Conservation (phyloP, 805 yeast genomes). For the Metschnikowia sp. region DNA sequence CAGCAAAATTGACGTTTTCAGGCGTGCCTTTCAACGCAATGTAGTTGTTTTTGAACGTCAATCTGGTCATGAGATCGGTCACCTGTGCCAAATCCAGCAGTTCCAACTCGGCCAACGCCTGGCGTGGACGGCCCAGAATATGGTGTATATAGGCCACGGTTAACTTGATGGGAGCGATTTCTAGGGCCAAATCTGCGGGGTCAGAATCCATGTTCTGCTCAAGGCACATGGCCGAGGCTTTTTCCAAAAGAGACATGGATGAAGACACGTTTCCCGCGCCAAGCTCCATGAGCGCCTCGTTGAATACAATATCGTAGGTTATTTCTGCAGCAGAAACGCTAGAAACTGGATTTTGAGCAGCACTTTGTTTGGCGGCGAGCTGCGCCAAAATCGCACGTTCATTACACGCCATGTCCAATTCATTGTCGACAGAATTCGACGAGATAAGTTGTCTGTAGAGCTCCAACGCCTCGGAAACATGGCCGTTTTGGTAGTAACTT, state of each 20-base stretch:
- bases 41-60: conserved; percentile 45
- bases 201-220: conserved; percentile 29
- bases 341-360: conserved; percentile 2
- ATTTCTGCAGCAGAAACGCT: conserved; percentile 16
- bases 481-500: conserved; percentile 48
- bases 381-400: conserved; percentile 68
- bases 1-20: conserved; percentile 22
- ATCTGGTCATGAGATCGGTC: conserved; percentile 38
- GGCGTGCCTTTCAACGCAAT: conserved; percentile 23
- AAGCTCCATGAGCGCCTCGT: conserved; percentile 51
- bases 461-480: conserved; percentile 38
- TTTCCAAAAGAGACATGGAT: conserved; percentile 43
- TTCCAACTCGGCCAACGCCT: conserved; percentile 12
- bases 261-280: conserved; percentile 35
- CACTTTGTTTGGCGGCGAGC: conserved; percentile 17
- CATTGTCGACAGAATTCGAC: conserved; percentile 39
- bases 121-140: conserved; percentile 5
- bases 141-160: conserved; percentile 58
- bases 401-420: conserved; percentile 55
- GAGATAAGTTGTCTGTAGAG: conserved; percentile 43
- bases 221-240: conserved; percentile 44
- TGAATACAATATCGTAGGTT: conserved; percentile 59
- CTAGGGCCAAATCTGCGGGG: conserved; percentile 46
- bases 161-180: conserved; percentile 57
- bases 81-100: conserved; percentile 22